A percentile compares a stretch with the other conserved stretches of the same genome.
Evolutionary conservation across 805 yeast genomes (phyloP).

Genomic region (Metschnikowia kofuensis): DNA sequence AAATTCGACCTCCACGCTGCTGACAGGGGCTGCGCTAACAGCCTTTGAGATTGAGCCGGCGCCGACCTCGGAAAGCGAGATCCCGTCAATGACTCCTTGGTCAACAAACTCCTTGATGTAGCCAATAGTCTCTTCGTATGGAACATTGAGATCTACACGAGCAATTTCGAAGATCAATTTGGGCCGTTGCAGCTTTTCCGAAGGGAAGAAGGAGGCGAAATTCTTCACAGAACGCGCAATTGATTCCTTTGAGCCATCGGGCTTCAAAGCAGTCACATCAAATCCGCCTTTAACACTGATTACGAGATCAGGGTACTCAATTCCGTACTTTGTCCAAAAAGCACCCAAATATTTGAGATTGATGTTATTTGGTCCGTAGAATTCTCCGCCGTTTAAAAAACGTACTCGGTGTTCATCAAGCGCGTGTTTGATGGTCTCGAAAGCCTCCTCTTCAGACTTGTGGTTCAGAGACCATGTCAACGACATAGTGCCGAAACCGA

Average conservation of each 20-base stretch:
- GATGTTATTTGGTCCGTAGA: constrained; percentile 56
- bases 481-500: constrained; percentile 82
- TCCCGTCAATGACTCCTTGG: constrained; percentile 63
- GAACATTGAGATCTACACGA: constrained; percentile 57
- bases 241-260: constrained; percentile 50
- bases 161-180: constrained; percentile 60
- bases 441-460: constrained; percentile 49
- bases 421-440: constrained; percentile 45
- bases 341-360: constrained; percentile 57
- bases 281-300: constrained; percentile 70
- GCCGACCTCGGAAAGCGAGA: constrained; percentile 72
- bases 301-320: constrained; percentile 48
- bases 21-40: constrained; percentile 50
- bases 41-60: constrained; percentile 63
- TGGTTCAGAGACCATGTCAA: constrained; percentile 69
- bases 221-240: constrained; percentile 49
- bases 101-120: constrained; percentile 58
- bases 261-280: constrained; percentile 33
- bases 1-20: constrained; percentile 75
- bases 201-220: constrained; percentile 29
- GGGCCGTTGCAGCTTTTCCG: constrained; percentile 28
- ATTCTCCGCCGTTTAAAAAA: constrained; percentile 73
- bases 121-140: constrained; percentile 57
- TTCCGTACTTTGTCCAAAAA: constrained; percentile 60
- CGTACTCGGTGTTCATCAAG: constrained; percentile 46